Evolutionary conservation across 2,329 filamentous ascomycete genomes (phyloP).

Genomic region (Dactylellina leptospora): DNA sequence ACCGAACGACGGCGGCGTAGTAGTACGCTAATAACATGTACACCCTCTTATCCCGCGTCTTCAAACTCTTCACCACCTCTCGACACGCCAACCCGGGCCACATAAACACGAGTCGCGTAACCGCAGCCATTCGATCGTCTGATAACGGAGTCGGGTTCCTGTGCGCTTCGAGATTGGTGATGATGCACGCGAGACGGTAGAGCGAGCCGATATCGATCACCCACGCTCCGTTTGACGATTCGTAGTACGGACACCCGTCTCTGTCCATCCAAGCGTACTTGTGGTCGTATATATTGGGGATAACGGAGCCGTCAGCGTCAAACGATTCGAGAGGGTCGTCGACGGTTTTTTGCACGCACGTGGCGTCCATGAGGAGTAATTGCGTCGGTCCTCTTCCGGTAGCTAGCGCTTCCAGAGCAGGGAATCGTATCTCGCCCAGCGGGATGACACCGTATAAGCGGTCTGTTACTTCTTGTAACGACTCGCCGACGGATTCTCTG

Average conservation of each 20-base stretch:
- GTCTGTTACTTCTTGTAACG: constrained; percentile 5
- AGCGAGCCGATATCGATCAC: constrained; percentile 26
- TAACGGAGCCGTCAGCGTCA: background rate
- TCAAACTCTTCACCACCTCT: constrained; percentile 22
- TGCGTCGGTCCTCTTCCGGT: constrained; percentile 53
- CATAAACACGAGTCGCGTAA: constrained; percentile 28
- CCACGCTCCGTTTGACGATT: constrained; percentile 9
- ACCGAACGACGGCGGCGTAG: constrained; percentile 20
- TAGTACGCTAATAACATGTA: constrained; percentile 42
- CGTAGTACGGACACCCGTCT: constrained; percentile 24
- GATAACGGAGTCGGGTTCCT: background rate
- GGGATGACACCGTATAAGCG: background rate
- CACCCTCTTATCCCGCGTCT: constrained; percentile 18
- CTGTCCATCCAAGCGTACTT: constrained; percentile 16
- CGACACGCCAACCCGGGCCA: constrained; percentile 27
- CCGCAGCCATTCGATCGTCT: constrained; percentile 2
- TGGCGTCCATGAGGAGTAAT: background rate
- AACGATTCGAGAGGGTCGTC: background rate
- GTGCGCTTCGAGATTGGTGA: constrained; percentile 14
- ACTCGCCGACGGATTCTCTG: constrained; percentile 22
- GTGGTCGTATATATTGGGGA: constrained; percentile 21
- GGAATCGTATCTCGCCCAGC: background rate
- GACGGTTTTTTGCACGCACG: background rate
- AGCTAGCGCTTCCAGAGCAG: constrained; percentile 41
- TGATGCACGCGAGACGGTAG: constrained; percentile 17